A percentile compares a stretch with the other conserved stretches of the same genome.
These are phyloP conservation scores for Jamesozyma lodderae DNA, from an alignment of 805 yeast species.

Conservation along the genomic window DNA sequence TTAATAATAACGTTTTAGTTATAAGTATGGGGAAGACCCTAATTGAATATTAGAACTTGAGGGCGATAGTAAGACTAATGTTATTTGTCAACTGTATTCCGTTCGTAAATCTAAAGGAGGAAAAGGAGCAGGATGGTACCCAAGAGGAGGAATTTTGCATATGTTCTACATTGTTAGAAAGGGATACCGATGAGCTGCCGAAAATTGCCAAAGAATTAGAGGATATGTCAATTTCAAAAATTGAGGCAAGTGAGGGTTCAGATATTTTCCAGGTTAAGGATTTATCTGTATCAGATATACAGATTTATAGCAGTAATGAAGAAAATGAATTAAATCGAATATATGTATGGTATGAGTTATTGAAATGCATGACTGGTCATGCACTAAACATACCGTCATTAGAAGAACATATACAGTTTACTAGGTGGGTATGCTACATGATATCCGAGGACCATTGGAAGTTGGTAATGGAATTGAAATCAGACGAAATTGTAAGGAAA, in stretches of 20 bases:
- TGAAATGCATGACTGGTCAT: constrained; percentile 16
- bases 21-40: too few relatives aligned
- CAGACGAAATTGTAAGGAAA: constrained; percentile 15
- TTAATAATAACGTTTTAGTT: too few relatives aligned
- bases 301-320: constrained; percentile 8
- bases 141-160: constrained; percentile 11
- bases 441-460: constrained; percentile 10
- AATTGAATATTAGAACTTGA: too few relatives aligned
- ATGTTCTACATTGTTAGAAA: constrained; percentile 7
- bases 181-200: neutral
- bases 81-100: constrained; percentile 17
- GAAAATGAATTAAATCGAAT: neutral
- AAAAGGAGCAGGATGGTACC: neutral
- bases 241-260: constrained; percentile 22
- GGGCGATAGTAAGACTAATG: too few relatives aligned
- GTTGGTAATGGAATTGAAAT: constrained; percentile 14
- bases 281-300: constrained; percentile 6
- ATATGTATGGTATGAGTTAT: constrained; percentile 20
- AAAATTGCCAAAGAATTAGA: constrained; percentile 2
- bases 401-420: constrained; percentile 6
- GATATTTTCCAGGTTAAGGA: constrained; percentile 8
- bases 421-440: constrained; percentile 15
- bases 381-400: constrained; percentile 5
- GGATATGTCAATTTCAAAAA: constrained; percentile 5
- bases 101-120: constrained; percentile 1